Conservation (phyloP, 2,329 filamentous ascomycete genomes). For the Pleoardoris graminearum region DNA sequence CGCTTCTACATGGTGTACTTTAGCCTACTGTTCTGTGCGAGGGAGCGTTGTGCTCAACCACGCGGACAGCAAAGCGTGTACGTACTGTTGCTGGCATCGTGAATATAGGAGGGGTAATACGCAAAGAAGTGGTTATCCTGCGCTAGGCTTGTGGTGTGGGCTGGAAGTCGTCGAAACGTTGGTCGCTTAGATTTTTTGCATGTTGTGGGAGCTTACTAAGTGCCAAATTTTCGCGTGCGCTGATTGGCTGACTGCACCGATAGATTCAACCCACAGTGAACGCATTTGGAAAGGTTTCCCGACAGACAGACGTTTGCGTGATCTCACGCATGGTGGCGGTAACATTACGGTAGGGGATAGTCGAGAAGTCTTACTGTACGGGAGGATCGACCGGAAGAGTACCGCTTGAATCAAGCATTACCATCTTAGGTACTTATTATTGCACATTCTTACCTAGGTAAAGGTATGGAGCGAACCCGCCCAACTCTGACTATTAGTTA, state of each 20-base stretch:
- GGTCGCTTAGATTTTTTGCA: slow-evolving; percentile 21
- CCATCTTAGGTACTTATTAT: too few species aligned
- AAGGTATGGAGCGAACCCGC: too few species aligned
- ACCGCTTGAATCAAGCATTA: too few species aligned
- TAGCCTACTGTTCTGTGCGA: slow-evolving; percentile 87
- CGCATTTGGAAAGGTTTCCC: too few species aligned
- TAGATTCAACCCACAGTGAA: too few species aligned
- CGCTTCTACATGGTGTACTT: slow-evolving; percentile 68
- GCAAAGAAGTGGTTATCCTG: slow-evolving; percentile 93
- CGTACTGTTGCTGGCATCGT: slow-evolving; percentile 92
- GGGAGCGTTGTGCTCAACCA: slow-evolving; percentile 30
- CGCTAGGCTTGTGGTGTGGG: slow-evolving; percentile 53
- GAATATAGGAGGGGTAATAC: slow-evolving; percentile 55
- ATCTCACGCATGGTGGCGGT: too few species aligned
- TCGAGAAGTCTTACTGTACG: too few species aligned
- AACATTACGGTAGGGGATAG: too few species aligned
- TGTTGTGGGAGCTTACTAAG: slow-evolving; percentile 12
- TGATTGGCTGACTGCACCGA: neutral
- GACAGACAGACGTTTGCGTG: too few species aligned
- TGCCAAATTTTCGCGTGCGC: slow-evolving; percentile 19
- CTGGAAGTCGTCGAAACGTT: slow-evolving; percentile 8
- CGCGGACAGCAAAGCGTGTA: slow-evolving; percentile 96
- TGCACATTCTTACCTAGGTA: too few species aligned
- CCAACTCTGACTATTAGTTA: too few species aligned
- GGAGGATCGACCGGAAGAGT: too few species aligned